Evolutionary conservation across 1,139 yeast genomes (phyloP).

Genomic region (Groenewaldozyma auringiensis): DNA sequence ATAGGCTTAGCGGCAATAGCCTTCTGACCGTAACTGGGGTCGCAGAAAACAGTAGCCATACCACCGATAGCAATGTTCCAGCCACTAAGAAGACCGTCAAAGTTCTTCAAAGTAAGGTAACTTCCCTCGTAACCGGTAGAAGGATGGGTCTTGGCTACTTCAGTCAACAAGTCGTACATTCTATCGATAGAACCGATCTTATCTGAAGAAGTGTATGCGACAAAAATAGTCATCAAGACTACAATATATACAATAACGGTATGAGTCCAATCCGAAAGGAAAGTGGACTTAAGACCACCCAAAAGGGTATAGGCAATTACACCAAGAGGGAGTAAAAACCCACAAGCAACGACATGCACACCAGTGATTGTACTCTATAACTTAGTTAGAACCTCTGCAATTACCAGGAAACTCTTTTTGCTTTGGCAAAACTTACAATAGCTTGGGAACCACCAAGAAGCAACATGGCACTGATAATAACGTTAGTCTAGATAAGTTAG

Average conservation of each 20-base stretch:
- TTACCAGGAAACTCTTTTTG: too few relatives aligned
- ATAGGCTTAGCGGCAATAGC: conserved; percentile 84
- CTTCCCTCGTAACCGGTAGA: conserved; percentile 22
- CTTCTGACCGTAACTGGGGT: conserved; percentile 40
- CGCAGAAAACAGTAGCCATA: conserved; percentile 36
- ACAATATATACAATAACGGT: conserved; percentile 24
- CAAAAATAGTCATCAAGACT: conserved; percentile 32
- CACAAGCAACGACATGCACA: conserved; percentile 43
- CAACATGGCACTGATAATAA: conserved; percentile 47
- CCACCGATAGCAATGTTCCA: conserved; percentile 28
- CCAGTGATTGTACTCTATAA: conserved; percentile 42
- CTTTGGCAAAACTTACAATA: conserved; percentile 32
- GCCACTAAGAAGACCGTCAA: conserved; percentile 21
- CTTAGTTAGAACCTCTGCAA: conserved; percentile 30
- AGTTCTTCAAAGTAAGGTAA: conserved; percentile 23
- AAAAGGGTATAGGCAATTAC: conserved; percentile 45
- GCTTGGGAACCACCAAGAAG: conserved; percentile 70
- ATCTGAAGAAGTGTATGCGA: conserved; percentile 44
- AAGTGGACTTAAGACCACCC: conserved; percentile 49
- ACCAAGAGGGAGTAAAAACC: conserved; percentile 46
- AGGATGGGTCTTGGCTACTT: conserved; percentile 47
- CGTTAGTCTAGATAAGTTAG: conserved; percentile 19
- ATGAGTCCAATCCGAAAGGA: conserved; percentile 39
- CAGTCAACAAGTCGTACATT: conserved; percentile 61
- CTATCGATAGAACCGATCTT: conserved; percentile 66